Evolutionary conservation across 202 grass and related monocot genomes (phyloP), one percentile per base, ranked within the genome.

Genomic region (Zoysia matrella): DNA sequence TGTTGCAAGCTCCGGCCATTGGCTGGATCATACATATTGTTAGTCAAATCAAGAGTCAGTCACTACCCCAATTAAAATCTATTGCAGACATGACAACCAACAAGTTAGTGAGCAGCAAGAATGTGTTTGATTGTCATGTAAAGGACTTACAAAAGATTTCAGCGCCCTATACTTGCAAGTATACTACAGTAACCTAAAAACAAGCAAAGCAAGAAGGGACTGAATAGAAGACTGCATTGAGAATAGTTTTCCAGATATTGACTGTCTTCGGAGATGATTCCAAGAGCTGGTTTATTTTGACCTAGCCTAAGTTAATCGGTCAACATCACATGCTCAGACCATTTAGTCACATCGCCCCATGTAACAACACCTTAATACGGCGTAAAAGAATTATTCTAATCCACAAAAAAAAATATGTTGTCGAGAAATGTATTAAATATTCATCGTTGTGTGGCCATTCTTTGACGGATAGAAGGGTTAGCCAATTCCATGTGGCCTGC

Each of bases 1-100:
- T 88, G 74, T 86, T 88, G 76, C 82, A 86, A 85, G 78, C 64
- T 90, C 82, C 90, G 87, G 82, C 86, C 89, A 84, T 86, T 86
- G 62, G 85, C 87, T 85, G 87, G 85, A 83, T 87, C 86, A 86
- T 71, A 89, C 65, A 84, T 71, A 78, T 89, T 73, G 80, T 70
- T 71, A 81, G 81, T 86, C 81, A 87, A 82, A 83, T 55, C 13
- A 77, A 56, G 52, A 69, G 62, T 67, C 71, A 71, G 75, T 60
- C 54, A 56, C 73, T 81, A 82, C 36, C 12, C 80, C 75, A 48
- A 36, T 74, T 71, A 67, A 85, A 74, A 85, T 86, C 83, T 62
- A 84, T 80, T 84, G 50, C 55, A 84, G 3, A 90, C 15, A 49
- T 63, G 70, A 51, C 53, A 62, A 72, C 36, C 56, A n/a, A 10